Evolutionary conservation across 495 filamentous ascomycete species (phyloP).

Genomic region (Penicillium ucsense): DNA sequence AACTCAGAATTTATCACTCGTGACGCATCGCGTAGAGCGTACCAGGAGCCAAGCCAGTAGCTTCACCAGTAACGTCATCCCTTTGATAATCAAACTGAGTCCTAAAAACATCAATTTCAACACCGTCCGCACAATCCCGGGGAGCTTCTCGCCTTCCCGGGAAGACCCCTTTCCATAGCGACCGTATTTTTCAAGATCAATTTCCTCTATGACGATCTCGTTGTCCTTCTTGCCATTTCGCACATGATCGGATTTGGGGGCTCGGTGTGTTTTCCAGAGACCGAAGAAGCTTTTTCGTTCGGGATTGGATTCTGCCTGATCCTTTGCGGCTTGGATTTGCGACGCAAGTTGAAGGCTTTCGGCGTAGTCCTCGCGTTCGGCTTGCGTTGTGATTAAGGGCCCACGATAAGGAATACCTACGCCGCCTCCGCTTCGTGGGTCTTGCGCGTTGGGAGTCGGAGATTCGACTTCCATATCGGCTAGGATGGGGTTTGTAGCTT

Average conservation of each 20-base stretch:
- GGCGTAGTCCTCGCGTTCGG: constrained; percentile 33
- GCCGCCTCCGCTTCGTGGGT: not conserved
- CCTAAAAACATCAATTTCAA: constrained; percentile 30
- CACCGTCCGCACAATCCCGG: constrained; percentile 23
- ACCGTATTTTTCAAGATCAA: constrained; percentile 39
- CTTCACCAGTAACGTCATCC: constrained; percentile 26
- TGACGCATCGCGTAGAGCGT: constrained; percentile 26
- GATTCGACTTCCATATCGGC: constrained; percentile 25
- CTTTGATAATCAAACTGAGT: constrained; percentile 27
- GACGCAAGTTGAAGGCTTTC: constrained; percentile 25
- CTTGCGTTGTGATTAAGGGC: constrained; percentile 27
- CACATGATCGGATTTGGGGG: not conserved
- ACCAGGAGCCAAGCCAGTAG: constrained; percentile 34
- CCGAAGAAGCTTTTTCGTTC: constrained; percentile 13
- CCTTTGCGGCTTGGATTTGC: constrained; percentile 17
- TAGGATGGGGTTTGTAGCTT: constrained; percentile 30
- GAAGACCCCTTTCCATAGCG: constrained; percentile 25
- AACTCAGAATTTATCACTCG: constrained; percentile 31
- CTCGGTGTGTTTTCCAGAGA: constrained; percentile 11
- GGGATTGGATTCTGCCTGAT: constrained; percentile 1
- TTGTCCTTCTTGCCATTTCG: constrained; percentile 10
- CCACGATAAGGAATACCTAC: constrained; percentile 15
- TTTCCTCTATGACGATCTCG: constrained; percentile 31
- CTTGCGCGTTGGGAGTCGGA: constrained; percentile 2
- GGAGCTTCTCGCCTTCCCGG: constrained; percentile 30